Evolutionary conservation across 2,329 filamentous ascomycete genomes (phyloP).

Genomic region (Sporothrix luriei): DNA sequence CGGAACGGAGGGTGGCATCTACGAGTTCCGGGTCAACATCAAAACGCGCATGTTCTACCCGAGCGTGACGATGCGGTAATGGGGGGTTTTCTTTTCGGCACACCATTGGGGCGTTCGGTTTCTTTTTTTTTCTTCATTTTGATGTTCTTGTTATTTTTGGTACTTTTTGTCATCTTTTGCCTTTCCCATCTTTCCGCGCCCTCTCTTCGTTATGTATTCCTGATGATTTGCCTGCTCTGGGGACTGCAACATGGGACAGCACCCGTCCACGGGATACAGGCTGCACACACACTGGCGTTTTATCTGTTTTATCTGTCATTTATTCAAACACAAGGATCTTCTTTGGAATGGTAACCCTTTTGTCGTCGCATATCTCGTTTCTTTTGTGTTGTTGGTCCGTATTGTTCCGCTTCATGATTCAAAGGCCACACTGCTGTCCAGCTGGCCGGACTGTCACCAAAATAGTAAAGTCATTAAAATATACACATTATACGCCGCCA

Average conservation of each 20-base stretch:
- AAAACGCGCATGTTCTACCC: conserved; percentile 62
- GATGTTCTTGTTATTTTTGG: neutral
- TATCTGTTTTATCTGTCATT: neutral
- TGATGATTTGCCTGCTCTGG: neutral
- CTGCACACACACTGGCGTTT: conserved; percentile 13
- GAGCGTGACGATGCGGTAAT: conserved; percentile 56
- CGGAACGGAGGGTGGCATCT: conserved; percentile 73
- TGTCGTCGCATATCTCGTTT: neutral
- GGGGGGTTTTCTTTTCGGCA: neutral
- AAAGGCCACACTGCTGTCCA: neutral
- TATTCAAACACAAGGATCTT: neutral
- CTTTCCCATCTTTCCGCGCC: neutral
- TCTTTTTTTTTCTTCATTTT: neutral
- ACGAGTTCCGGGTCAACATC: conserved; percentile 70
- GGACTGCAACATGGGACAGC: neutral
- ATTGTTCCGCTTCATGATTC: neutral
- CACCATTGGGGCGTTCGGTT: neutral
- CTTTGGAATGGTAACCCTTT: neutral
- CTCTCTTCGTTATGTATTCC: neutral
- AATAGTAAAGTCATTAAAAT: neutral
- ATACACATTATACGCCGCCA: too few relatives aligned
- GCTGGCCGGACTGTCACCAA: neutral
- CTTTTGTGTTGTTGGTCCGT: neutral
- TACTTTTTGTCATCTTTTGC: neutral
- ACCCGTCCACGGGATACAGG: neutral